phyloP scores from a whole-genome alignment of 2,329 filamentous ascomycete species.

The Botrytis galanthina region DNA sequence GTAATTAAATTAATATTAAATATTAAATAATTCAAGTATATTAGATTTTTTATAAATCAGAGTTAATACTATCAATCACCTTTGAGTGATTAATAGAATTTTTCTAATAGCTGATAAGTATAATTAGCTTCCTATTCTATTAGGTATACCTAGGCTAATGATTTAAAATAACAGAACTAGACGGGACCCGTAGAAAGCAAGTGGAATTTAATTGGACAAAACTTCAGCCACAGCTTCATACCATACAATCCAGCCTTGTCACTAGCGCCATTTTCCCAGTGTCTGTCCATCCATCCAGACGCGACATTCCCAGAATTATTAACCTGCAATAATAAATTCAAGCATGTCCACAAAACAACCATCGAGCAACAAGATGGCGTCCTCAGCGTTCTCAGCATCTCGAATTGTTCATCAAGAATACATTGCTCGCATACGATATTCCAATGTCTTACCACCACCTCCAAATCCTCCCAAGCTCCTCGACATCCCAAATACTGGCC shows the following conservation, averaged over 20 bases:
- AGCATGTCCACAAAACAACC: neutral
- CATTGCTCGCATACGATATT: conserved; percentile 92
- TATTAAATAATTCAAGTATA: no score
- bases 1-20: no score
- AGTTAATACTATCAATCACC: no score
- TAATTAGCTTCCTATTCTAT: neutral
- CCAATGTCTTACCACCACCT: conserved; percentile 91
- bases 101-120: no score
- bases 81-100: no score
- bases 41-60: no score
- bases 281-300: conserved; percentile 15
- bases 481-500: conserved; percentile 90
- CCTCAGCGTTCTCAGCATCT: conserved; percentile 35
- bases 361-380: conserved; percentile 31
- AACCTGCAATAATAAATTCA: conserved; percentile 1
- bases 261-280: conserved; percentile 11
- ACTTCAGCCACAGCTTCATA: neutral
- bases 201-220: neutral
- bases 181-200: neutral
- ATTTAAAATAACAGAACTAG: neutral
- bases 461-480: conserved; percentile 94
- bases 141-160: neutral
- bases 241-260: conserved; percentile 20
- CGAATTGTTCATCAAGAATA: conserved; percentile 82
- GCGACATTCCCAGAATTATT: conserved; percentile 17